Evolutionary conservation across 1,139 yeast genomes (phyloP).

Genomic region (Yamadazyma trypodendri): DNA sequence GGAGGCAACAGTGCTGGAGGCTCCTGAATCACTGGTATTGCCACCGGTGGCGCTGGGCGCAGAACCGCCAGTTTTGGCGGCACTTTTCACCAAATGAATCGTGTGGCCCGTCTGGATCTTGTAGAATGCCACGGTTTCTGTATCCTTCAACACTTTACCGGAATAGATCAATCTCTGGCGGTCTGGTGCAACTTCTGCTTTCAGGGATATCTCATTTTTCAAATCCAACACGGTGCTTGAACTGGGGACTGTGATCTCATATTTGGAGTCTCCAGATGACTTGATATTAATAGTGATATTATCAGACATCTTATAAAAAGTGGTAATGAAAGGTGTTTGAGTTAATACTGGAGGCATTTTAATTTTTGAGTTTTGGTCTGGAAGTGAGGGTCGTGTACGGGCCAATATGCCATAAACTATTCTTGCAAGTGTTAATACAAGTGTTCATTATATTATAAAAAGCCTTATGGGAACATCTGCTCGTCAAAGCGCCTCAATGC

Average conservation of each 20-base stretch:
- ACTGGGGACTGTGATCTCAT: conserved; percentile 58
- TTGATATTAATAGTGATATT: conserved; percentile 24
- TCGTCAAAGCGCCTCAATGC: no score
- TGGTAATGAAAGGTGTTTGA: neutral
- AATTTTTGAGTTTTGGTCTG: neutral
- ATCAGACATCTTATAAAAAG: conserved; percentile 6
- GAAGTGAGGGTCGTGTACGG: neutral
- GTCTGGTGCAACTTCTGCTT: conserved; percentile 65
- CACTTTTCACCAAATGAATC: conserved; percentile 80
- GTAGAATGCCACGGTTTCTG: conserved; percentile 69
- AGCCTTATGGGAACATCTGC: no score
- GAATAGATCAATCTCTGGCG: conserved; percentile 89
- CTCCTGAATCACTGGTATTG: conserved; percentile 20
- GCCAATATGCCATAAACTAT: no score
- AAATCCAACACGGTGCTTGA: conserved; percentile 62
- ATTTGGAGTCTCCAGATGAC: conserved; percentile 77
- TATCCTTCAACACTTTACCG: conserved; percentile 88
- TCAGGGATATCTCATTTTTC: conserved; percentile 60
- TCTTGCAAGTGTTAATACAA: no score
- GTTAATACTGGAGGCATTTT: neutral
- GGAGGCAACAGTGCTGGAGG: conserved; percentile 16
- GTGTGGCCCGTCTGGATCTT: conserved; percentile 86
- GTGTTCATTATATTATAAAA: no score
- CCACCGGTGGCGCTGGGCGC: conserved; percentile 21
- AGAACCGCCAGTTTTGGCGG: conserved; percentile 22